Percentiles rank a stretch among this genome's conserved stretches.
These are phyloP conservation scores for Pichia sp. DNA, from an alignment of 1,139 yeast genomes.

Conservation along the genomic window DNA sequence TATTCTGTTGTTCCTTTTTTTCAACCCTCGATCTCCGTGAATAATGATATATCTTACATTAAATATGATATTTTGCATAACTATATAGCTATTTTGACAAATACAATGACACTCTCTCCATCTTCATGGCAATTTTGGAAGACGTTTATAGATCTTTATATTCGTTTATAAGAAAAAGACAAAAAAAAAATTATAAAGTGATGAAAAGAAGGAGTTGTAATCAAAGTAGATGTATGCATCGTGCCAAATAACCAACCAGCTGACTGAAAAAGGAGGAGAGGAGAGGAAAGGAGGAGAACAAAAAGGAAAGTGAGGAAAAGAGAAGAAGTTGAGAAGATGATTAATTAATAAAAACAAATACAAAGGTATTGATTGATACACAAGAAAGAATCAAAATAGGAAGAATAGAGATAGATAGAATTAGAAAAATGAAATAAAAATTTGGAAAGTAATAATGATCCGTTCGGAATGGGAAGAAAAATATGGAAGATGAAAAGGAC, in stretches of 20 bases:
- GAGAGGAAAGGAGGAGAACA: not conserved
- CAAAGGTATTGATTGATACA: not conserved
- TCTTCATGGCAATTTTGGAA: not conserved
- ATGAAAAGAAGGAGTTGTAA: not conserved
- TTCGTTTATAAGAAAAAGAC: not conserved
- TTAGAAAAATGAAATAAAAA: not conserved
- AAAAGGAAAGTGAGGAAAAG: not conserved
- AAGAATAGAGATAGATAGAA: not conserved
- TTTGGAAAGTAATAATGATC: not conserved
- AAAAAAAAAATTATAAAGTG: not conserved
- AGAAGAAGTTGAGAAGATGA: not conserved
- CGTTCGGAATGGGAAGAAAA: not conserved
- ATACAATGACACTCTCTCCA: not conserved
- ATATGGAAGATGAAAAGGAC: not conserved
- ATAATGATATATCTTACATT: not conserved
- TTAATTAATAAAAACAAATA: not conserved
- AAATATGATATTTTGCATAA: not conserved
- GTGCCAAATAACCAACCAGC: constrained; percentile 1
- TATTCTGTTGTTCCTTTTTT: not conserved
- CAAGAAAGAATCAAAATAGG: not conserved
- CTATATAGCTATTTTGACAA: no score
- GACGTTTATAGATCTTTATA: not conserved
- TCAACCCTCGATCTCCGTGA: not conserved
- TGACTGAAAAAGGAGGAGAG: not conserved
- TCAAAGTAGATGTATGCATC: not conserved